Conservation (phyloP, 352 stramenopile genomes). For the Peronospora belbahrii region DNA sequence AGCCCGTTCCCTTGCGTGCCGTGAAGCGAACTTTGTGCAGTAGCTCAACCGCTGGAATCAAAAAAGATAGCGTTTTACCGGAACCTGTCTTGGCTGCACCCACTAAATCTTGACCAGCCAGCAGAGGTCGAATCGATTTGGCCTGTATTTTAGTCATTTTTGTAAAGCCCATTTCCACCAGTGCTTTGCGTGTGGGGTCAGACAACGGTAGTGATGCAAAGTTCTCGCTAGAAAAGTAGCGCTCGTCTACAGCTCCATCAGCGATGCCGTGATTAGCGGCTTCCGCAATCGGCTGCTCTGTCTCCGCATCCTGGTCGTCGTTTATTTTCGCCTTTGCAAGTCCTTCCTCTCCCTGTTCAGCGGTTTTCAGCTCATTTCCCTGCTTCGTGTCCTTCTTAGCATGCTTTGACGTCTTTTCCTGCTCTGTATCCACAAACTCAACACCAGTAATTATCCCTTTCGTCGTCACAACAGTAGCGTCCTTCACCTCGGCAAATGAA, state of each 20-base stretch:
- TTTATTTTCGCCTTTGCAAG: slow-evolving; percentile 17
- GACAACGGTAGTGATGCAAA: slow-evolving; percentile 91
- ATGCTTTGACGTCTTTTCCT: slow-evolving; percentile 37
- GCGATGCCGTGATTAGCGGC: slow-evolving; percentile 19
- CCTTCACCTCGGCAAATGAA: slow-evolving; percentile 5
- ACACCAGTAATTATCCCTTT: slow-evolving; percentile 1
- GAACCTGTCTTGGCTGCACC: slow-evolving; percentile 96
- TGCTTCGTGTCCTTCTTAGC: slow-evolving; percentile 21
- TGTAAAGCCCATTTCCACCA: slow-evolving; percentile 88
- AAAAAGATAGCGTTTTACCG: slow-evolving; percentile 98
- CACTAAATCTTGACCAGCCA: slow-evolving; percentile 95
- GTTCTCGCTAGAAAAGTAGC: slow-evolving; percentile 83
- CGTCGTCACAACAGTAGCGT: slow-evolving; percentile 8
- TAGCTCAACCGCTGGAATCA: slow-evolving; percentile 96
- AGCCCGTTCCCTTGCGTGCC: slow-evolving; percentile 93
- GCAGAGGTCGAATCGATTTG: slow-evolving; percentile 92
- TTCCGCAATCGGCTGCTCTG: slow-evolving; percentile 47
- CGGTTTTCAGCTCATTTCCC: slow-evolving; percentile 10
- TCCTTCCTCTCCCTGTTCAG: slow-evolving; percentile 21
- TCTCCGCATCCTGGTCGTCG: slow-evolving; percentile 51
- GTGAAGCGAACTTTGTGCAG: slow-evolving; percentile 95
- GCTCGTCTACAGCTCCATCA: slow-evolving; percentile 46
- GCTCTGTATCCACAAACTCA: slow-evolving; percentile 10
- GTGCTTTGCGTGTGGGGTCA: slow-evolving; percentile 81
- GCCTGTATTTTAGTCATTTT: slow-evolving; percentile 98